Conservation (phyloP, 345 rosid species). For the rapeseed (Brassica napus) region DNA sequence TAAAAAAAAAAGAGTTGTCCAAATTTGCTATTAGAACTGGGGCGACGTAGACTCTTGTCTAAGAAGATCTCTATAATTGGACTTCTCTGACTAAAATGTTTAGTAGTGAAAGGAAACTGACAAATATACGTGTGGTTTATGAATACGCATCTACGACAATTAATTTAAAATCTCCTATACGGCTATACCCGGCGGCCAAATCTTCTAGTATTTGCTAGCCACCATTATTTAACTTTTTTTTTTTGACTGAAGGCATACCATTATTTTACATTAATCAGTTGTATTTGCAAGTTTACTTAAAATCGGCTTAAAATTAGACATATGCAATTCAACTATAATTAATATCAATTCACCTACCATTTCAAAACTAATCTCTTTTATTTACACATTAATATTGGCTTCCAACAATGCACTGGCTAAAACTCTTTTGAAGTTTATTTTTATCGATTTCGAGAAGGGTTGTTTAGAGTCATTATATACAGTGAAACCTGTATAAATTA, state of each 20-base stretch:
- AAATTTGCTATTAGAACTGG: background rate
- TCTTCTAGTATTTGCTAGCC: background rate
- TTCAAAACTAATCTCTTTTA: background rate
- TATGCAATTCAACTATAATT: background rate
- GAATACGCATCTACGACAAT: constrained; percentile 10
- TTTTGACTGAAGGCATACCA: too few relatives aligned
- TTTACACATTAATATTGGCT: background rate
- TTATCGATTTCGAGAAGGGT: background rate
- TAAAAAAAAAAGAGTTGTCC: background rate
- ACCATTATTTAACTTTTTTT: background rate
- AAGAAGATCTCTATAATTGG: background rate
- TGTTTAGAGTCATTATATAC: background rate
- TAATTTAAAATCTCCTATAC: background rate
- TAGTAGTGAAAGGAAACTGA: background rate
- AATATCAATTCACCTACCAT: background rate
- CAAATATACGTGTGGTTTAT: background rate
- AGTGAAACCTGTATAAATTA: too few relatives aligned
- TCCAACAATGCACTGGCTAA: background rate
- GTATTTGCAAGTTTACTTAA: background rate
- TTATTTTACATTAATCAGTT: background rate
- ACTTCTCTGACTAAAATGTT: background rate
- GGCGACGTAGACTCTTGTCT: background rate
- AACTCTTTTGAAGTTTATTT: background rate
- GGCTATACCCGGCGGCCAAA: constrained; percentile 12
- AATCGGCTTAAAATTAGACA: background rate